Evolutionary conservation across 306 rosid genomes (phyloP).

Genomic region (Quercus gilva): DNA sequence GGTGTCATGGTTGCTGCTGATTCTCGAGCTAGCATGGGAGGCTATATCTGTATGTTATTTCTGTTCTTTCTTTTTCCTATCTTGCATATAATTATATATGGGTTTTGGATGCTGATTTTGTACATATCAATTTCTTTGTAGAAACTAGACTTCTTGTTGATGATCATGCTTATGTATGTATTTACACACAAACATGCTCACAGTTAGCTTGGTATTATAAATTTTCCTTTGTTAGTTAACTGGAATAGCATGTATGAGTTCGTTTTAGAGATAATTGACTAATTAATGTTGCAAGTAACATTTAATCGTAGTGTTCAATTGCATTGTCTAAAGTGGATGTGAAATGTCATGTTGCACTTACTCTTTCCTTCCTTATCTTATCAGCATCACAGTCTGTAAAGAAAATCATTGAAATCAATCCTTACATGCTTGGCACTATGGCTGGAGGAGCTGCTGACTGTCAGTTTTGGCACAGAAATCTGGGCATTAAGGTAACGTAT

Average conservation of each 20-base stretch:
- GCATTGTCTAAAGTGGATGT: background rate
- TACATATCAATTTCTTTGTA: background rate
- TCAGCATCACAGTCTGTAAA: slow-evolving; percentile 96
- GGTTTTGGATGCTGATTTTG: background rate
- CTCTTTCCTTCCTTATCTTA: background rate
- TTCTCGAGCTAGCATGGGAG: slow-evolving; percentile 99
- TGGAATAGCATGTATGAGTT: background rate
- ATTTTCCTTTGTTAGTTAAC: background rate
- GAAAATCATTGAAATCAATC: slow-evolving; percentile 65
- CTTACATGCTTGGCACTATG: slow-evolving; percentile 64
- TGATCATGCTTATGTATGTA: background rate
- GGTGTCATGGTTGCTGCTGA: slow-evolving; percentile 99
- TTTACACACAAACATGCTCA: slow-evolving; percentile 5
- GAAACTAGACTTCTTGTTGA: background rate
- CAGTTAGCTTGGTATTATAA: background rate
- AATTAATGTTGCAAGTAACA: background rate
- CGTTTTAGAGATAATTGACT: background rate
- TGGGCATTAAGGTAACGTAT: slow-evolving; percentile 34
- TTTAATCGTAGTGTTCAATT: background rate
- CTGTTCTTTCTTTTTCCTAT: background rate
- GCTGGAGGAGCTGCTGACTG: slow-evolving; percentile 75
- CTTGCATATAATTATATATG: background rate
- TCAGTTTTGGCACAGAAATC: slow-evolving; percentile 68
- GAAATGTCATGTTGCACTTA: background rate
- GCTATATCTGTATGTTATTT: slow-evolving; percentile 76